Evolutionary conservation across 352 stramenopile species (phyloP).

Genomic region (Phytophthora fragariae): DNA sequence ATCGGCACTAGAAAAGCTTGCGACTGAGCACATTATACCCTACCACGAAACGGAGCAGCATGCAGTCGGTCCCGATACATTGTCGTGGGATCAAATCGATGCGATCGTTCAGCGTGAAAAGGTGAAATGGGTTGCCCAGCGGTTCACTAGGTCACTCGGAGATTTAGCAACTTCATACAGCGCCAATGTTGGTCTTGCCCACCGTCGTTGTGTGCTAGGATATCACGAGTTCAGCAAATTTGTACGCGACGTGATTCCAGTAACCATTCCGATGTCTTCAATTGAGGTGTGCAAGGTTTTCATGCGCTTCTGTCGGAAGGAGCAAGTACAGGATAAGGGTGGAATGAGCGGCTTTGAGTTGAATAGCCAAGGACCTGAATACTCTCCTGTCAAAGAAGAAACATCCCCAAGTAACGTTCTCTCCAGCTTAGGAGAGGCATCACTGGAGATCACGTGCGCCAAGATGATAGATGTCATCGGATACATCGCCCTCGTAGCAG

Average conservation of each 20-base stretch:
- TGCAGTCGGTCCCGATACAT: slow-evolving; percentile 4
- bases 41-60: slow-evolving; percentile 44
- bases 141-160: slow-evolving; percentile 52
- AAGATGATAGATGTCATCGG: slow-evolving; percentile 32
- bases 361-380: slow-evolving; percentile 14
- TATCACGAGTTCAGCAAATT: slow-evolving; percentile 66
- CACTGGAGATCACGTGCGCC: slow-evolving; percentile 24
- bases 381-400: slow-evolving; percentile 27
- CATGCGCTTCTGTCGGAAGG: slow-evolving; percentile 52
- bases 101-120: slow-evolving; percentile 37
- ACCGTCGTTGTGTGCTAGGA: slow-evolving; percentile 42
- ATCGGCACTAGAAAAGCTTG: slow-evolving; percentile 47
- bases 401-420: slow-evolving; percentile 2
- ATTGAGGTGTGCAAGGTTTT: slow-evolving; percentile 69
- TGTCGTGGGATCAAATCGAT: slow-evolving; percentile 58
- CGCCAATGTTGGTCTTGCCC: slow-evolving; percentile 42
- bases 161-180: slow-evolving; percentile 61
- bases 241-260: slow-evolving; percentile 58
- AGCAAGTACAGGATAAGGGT: slow-evolving; percentile 24
- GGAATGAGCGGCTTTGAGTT: not conserved
- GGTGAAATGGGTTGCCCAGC: slow-evolving; percentile 40
- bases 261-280: slow-evolving; percentile 44
- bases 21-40: slow-evolving; percentile 46
- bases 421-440: slow-evolving; percentile 7
- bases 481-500: slow-evolving; percentile 41